Percentiles rank a stretch among this genome's conserved stretches.
Evolutionary conservation across 768 basidiomycete species (phyloP).

Genomic region (Leccinellum luteum): DNA sequence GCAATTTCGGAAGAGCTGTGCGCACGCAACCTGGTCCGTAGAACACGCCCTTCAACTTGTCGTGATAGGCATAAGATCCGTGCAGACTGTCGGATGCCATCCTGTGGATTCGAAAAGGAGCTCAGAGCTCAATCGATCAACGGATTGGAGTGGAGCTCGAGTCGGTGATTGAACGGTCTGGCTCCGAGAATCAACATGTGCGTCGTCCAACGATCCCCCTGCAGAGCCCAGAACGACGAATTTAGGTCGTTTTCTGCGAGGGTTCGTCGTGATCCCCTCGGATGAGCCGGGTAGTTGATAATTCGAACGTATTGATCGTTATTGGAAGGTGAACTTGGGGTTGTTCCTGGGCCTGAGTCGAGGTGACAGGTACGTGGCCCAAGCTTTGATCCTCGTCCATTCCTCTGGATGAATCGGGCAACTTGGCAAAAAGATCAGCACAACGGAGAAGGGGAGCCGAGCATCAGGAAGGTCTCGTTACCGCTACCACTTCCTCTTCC

Average conservation of each 20-base stretch:
- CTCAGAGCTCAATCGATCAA: background rate
- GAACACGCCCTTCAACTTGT: slow-evolving; percentile 55
- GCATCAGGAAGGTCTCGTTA: background rate
- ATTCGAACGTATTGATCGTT: slow-evolving; percentile 1
- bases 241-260: no score
- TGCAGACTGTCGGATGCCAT: slow-evolving; percentile 10
- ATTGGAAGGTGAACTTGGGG: background rate
- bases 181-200: slow-evolving; percentile 15
- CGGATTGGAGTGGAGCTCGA: background rate
- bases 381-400: no score
- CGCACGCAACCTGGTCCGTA: slow-evolving; percentile 60
- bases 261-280: slow-evolving; percentile 13
- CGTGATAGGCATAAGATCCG: slow-evolving; percentile 67
- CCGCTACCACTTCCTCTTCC: slow-evolving; percentile 10
- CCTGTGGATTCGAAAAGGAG: no score
- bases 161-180: background rate
- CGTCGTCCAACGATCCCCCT: slow-evolving; percentile 10
- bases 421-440: background rate
- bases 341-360: background rate
- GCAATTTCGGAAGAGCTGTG: slow-evolving; percentile 62
- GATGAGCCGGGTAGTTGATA: no score
- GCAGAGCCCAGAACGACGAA: no score
- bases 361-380: background rate
- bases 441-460: background rate
- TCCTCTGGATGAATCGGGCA: background rate